These are phyloP conservation scores for Phialophora verrucosa DNA, from an alignment of 2,329 filamentous ascomycete species.

Conservation along the genomic window DNA sequence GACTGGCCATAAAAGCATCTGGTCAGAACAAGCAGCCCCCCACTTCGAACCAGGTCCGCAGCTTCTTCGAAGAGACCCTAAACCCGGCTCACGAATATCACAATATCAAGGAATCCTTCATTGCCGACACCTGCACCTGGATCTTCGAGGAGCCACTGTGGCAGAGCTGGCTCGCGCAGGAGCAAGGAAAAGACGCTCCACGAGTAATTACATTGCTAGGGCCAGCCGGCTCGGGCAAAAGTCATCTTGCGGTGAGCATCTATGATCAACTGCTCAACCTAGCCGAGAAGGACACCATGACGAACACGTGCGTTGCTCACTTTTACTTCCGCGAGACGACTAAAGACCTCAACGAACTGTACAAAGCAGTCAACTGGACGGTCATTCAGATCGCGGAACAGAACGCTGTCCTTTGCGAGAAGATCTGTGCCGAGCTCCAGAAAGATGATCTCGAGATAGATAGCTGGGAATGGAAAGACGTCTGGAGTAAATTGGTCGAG, in stretches of 20 bases:
- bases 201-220: not conserved
- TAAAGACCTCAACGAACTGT: conserved; percentile 18
- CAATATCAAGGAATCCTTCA: conserved; percentile 10
- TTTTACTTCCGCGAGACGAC: conserved; percentile 17
- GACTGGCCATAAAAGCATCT: not conserved
- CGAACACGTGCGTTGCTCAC: conserved; percentile 12
- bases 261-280: conserved; percentile 10
- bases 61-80: conserved; percentile 12
- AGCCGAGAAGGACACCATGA: conserved; percentile 7
- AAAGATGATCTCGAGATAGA: conserved; percentile 12
- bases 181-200: conserved; percentile 1
- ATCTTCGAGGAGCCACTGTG: conserved; percentile 16
- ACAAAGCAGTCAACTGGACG: conserved; percentile 15
- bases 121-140: conserved; percentile 15
- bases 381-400: conserved; percentile 14
- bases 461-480: conserved; percentile 12
- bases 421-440: conserved; percentile 16
- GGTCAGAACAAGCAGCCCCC: conserved; percentile 14
- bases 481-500: conserved; percentile 7
- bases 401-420: conserved; percentile 14
- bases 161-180: conserved; percentile 11
- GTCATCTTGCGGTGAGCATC: conserved; percentile 9
- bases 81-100: conserved; percentile 12
- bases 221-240: conserved; percentile 10
- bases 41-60: conserved; percentile 15